These are phyloP conservation scores for Acacia acuminata DNA, from an alignment of 306 rosid genomes.

Conservation along the genomic window DNA sequence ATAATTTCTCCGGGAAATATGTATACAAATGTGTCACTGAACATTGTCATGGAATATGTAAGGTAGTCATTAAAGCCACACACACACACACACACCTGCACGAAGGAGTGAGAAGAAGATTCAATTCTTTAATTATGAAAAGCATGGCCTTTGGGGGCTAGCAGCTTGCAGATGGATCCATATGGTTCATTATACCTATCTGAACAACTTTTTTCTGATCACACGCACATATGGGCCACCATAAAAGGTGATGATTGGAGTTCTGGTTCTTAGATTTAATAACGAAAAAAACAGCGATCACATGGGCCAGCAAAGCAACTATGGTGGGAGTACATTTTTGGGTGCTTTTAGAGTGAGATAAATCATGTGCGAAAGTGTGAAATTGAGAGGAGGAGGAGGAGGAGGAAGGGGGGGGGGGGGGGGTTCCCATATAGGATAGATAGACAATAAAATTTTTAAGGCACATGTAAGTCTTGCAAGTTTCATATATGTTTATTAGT, in stretches of 20 bases:
- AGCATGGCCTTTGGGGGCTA: neutral
- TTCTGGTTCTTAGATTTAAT: constrained; percentile 41
- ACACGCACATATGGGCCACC: constrained; percentile 35
- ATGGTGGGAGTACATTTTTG: constrained; percentile 35
- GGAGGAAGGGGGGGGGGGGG: neutral
- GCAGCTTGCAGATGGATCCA: constrained; percentile 24
- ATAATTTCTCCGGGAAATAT: constrained; percentile 26
- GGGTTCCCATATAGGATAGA: constrained; percentile 34
- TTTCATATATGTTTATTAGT: constrained; percentile 27
- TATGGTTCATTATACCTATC: constrained; percentile 20
- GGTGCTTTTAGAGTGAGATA: constrained; percentile 9
- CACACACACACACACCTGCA: constrained; percentile 24
- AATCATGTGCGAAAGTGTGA: constrained; percentile 37
- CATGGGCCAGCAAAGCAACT: constrained; percentile 59
- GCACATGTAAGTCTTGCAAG: constrained; percentile 43
- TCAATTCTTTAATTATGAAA: constrained; percentile 34
- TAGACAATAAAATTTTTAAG: neutral
- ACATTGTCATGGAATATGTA: constrained; percentile 30
- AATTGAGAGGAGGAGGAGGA: neutral
- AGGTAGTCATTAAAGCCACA: constrained; percentile 12
- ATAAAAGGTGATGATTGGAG: constrained; percentile 50
- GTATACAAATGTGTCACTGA: constrained; percentile 23
- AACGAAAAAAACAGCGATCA: constrained; percentile 30
- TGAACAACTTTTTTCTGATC: constrained; percentile 36
- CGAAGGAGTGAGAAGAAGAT: constrained; percentile 20